Base-by-base conservation (phyloP, 1,284 basidiomycete species). In the Vanrija humicola region DNA sequence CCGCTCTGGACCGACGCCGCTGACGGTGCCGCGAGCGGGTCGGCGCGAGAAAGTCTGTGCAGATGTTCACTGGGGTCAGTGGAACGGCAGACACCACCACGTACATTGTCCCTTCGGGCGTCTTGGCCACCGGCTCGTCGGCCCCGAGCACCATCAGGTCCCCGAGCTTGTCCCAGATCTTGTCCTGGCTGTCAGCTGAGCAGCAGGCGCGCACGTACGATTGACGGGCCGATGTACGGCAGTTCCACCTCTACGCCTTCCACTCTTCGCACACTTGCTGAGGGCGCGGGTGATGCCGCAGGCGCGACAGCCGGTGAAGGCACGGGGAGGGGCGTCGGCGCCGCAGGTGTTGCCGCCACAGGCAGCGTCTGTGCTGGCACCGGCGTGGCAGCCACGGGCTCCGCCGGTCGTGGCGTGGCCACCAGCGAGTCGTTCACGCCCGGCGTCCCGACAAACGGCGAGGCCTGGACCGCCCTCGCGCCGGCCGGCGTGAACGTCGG, bases 61-160 rank as follows among this genome's bases (percentile, higher is more conserved):
- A 75, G 56, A 46, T 73, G 71, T 38, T 58, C 48, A 8, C 72
- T 74, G 59, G 18, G 28, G 48, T 51, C 38, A 56, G 56, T n/a
- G 3, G 15, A 10, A 38, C 15, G 21, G n/a, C 14, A n/a, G 3
- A 10, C 6, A 28, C 1, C 6, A 7, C 3, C 28, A 67, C 68
- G 60, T 43, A 72, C 70, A 70, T 52, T 38, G 69, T 65, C 5
- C 64, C 59, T 10, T 58, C 56, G 6, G 62, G 55, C 19, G 61
- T 58, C 4, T 52, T 46, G 3, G 21, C 48, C 3, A 60, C 59
- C 3, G 39, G 18, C 6, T 58, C 64, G 8, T 53, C 56, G 14
- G 56, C 48, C 10, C 68, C 67, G 47, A 69, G 66, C 10, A 64
- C 55, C 58, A 74, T 66, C 48, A 74, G 59, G 12, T 70, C 65